Evolutionary conservation across 78 protist genomes (phyloP).

Genomic region (Dictyostelium citrinum): DNA sequence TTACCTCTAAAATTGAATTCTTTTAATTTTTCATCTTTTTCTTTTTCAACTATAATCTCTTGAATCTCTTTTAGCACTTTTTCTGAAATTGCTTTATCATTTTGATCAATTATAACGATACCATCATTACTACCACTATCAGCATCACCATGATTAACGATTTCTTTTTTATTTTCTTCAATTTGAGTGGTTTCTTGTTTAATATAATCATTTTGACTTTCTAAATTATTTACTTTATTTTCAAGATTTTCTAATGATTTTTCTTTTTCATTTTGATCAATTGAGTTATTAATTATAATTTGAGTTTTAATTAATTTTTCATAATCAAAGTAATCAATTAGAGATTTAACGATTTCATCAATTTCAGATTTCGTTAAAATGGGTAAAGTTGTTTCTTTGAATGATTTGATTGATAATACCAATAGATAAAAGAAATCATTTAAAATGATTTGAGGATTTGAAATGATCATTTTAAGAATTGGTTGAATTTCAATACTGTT

Average conservation of each 20-base stretch:
- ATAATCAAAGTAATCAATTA: background rate
- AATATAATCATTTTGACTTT: too few species aligned
- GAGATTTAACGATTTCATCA: background rate
- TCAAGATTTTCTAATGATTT: background rate
- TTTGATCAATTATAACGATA: too few species aligned
- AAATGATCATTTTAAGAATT: constrained; percentile 11
- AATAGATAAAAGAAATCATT: constrained; percentile 49
- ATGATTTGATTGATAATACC: constrained; percentile 26
- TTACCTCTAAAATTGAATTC: background rate
- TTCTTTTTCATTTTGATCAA: background rate
- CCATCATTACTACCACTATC: too few species aligned
- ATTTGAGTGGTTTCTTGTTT: too few species aligned
- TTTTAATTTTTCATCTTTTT: background rate
- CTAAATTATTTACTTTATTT: background rate
- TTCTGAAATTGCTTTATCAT: too few species aligned
- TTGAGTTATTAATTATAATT: background rate
- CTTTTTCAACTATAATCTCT: background rate
- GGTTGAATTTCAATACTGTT: constrained; percentile 30
- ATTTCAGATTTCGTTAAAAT: background rate
- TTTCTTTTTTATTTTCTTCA: too few species aligned
- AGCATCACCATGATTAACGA: too few species aligned
- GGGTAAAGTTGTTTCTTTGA: background rate
- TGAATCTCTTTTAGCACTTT: background rate
- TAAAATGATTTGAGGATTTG: constrained; percentile 24
- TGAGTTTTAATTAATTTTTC: background rate